Base-by-base conservation (phyloP, 208 protist species). In the Naegleria fowleri region DNA sequence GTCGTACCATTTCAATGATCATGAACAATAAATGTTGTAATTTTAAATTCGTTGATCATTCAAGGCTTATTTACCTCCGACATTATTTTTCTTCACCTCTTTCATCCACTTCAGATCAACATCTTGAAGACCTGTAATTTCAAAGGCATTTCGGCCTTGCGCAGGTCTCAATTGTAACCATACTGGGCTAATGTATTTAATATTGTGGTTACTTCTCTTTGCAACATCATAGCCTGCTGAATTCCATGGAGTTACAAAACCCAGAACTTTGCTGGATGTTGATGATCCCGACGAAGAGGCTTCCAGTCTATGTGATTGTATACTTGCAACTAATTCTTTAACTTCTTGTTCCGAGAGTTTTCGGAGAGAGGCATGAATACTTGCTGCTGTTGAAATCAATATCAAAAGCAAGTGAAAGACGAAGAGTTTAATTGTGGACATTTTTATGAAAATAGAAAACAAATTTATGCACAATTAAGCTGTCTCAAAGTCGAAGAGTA, bases 231-330 rank as follows among this genome's bases (percentile, higher is more conserved):
- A 86, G 39, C 83, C 83, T 48, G 0, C 16, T 5, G 9, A 29
- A 86, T 86, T 86, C 83, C 83, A 86, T 86, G 83, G 83, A 29
- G 83, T 86, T 22, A 86, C 83, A 86, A 86, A 86, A 48, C 22
- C 83, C 6, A 86, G 25, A 15, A 67, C 55, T 67, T 67, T 67
- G 22, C 22, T 67, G 4, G 55, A 58, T 58, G 9, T 58, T 19
- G 22, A 29, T 29, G 55, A 67, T 15, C 19, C n/a, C n/a, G n/a
- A n/a, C n/a, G n/a, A n/a, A 5, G 51, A 5, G 5, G 22, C 55
- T 67, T 15, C 55, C 55, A 19, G 55, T 67, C 13, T 4, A 15
- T 48, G 43, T 15, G 55, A 67, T 29, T 29, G 55, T 67, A 67
- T 29, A 29, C 22, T 67, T 67, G 4, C 6, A 67, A 67, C 22